Evolutionary conservation across 2,329 filamentous ascomycete species (phyloP).

Genomic region (Whalleya microplaca): DNA sequence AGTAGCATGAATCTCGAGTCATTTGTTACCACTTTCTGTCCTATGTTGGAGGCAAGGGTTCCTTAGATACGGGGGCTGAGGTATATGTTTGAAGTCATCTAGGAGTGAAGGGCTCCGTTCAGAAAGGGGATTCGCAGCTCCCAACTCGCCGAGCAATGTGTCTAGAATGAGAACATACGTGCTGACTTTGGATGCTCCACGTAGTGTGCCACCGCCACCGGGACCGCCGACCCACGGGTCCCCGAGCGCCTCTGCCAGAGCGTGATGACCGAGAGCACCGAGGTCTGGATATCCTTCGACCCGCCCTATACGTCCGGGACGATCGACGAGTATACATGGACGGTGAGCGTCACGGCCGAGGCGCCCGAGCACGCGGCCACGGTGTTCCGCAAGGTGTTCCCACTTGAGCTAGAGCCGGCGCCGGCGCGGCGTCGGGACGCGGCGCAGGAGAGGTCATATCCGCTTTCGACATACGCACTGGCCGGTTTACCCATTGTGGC

Average conservation of each 20-base stretch:
- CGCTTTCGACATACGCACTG: too few relatives aligned
- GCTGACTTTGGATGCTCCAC: too few relatives aligned
- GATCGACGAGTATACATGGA: conserved; percentile 6
- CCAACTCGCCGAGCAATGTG: too few relatives aligned
- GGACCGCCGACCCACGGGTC: not conserved
- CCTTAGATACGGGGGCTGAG: too few relatives aligned
- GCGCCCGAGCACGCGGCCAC: conserved; percentile 10
- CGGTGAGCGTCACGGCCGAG: conserved; percentile 5
- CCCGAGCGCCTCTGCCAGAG: conserved; percentile 20
- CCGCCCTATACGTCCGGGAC: conserved; percentile 6
- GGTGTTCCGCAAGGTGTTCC: conserved; percentile 21
- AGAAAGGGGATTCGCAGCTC: too few relatives aligned
- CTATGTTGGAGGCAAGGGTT: too few relatives aligned
- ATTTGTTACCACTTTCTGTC: too few relatives aligned
- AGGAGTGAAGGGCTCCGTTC: too few relatives aligned
- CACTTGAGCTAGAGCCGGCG: conserved; percentile 8
- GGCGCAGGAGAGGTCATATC: not conserved
- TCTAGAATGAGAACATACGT: too few relatives aligned
- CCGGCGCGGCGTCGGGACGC: not conserved
- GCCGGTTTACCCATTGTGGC: too few relatives aligned
- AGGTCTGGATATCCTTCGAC: conserved; percentile 24
- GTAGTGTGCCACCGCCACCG: conserved; percentile 16
- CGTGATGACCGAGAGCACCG: conserved; percentile 7
- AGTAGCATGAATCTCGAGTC: too few relatives aligned
- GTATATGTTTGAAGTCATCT: too few relatives aligned